Base-by-base conservation (phyloP, 2,329 filamentous ascomycete species). In the Parastagonospora nodorum region DNA sequence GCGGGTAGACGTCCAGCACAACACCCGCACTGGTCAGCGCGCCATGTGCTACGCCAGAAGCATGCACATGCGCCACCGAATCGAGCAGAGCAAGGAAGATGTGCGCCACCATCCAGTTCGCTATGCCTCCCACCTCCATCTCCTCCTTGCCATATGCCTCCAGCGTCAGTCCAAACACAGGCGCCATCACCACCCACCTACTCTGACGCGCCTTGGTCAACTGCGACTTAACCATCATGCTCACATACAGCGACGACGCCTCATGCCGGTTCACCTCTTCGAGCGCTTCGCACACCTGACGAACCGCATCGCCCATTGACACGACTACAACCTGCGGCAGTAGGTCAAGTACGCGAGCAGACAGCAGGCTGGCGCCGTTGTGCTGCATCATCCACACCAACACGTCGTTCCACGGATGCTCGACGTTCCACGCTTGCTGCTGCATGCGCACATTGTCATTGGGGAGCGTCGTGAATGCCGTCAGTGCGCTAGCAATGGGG, bases 81-180 rank as follows among this genome's bases (percentile, higher is more conserved):
- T 52, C 39, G 6, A 64, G 7, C 19, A 64, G 14, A 2, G 36
- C 42, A 3, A 60, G 4, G 29, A 52, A 50, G 16, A 59, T 45
- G 19, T 62, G 61, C 47, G 46, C 55, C 5, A 61, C 37, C 5
- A 58, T 47, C 42, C 50, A 64, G 5, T 37, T 32, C 6, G 53
- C 51, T 3, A 62, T 36, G 0, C 41, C 27, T 2, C 29, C 36
- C 2, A 15, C 30, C 24, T 10, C 27, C 24, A 32, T 7, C 1
- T 42, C 42, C 10, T 31, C 27, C 11, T 45, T 28, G 15, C 57
- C 45, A 14, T 58, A 53, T 16, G 51, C 39, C 35, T 24, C 12
- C 16, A 63, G n/a, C 5, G 45, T 58, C 3, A 41, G 39, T 1
- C 54, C 54, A 16, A 60, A 61, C 8, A 57, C 16, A 2, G 60